Evolutionary conservation across 2,329 filamentous ascomycete species (phyloP).

Genomic region (Colletotrichum sp.): DNA sequence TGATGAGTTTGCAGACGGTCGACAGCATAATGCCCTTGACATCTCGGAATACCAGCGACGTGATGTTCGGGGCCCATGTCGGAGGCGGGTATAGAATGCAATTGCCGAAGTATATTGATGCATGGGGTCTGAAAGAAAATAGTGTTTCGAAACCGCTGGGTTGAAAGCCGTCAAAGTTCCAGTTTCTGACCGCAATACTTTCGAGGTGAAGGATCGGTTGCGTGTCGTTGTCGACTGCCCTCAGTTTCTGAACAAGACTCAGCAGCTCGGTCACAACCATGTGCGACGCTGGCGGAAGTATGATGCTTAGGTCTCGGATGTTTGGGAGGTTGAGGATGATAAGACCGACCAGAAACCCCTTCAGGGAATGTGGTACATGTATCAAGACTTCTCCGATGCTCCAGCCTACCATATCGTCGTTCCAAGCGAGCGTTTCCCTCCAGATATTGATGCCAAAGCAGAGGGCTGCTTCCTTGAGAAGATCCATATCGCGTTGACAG

Average conservation of each 20-base stretch:
- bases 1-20: not conserved
- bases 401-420: no score
- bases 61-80: not conserved
- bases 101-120: not conserved
- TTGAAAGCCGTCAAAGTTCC: accelerated
- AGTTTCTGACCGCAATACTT: not conserved
- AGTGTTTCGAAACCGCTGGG: not conserved
- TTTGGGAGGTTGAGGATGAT: not conserved
- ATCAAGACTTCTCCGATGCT: no score
- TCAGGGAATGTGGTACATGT: not conserved
- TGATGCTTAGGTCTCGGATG: not conserved
- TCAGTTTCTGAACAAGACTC: not conserved
- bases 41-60: not conserved
- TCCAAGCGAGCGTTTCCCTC: no score
- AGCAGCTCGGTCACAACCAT: not conserved
- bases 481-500: accelerated
- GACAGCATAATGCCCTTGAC: not conserved
- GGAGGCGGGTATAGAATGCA: not conserved
- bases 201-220: not conserved
- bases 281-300: not conserved
- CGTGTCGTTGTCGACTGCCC: not conserved
- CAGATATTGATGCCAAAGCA: not conserved
- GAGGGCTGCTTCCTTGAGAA: not conserved
- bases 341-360: not conserved
- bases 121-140: not conserved